Base-by-base conservation (phyloP, 495 filamentous ascomycete genomes). In the Bombardia bombarda region DNA sequence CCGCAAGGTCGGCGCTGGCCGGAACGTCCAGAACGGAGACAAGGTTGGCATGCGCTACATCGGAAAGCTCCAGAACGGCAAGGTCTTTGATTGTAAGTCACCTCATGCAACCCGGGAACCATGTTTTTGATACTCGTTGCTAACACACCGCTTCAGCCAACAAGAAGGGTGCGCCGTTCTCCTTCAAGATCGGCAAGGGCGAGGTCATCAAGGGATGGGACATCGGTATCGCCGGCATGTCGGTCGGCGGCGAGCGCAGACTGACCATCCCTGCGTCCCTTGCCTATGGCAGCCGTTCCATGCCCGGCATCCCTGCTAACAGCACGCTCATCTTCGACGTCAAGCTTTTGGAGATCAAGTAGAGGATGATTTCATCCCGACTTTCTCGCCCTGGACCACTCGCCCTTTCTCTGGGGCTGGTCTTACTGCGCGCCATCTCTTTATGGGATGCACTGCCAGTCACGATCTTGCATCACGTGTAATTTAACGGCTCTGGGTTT, bases 171-270 rank as follows among this genome's bases (percentile, higher is more conserved):
- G 84, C 90, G 68, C 90, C 93, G 16, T 99, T 99, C 70, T 75
- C 72, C 52, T 96, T 97, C 81, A 90, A 87, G 66, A 75, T 95
- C 38, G 92, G 93, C 50, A 78, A 78, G 61, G 89, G 89, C 45
- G 87, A 96, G 58, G 92, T 99, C 51, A 97, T 99, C 71, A 90
- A 94, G 76, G 92, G 92, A 52, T 96, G 90, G 92, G 93, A 99
- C 60, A 79, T 95, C 47, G 92, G 92, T 63, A 68, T 99, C 49
- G 75, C 73, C 44, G 92, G 92, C 60, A 95, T 99, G 89, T 69
- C 83, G 40, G 79, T 86, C 44, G 89, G 92, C 63, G 88, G 87
- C 46, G 93, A 97, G 75, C 87, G 92, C 50, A 79, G 92, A 40
- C 77, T 99, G 57, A 85, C 75, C 39, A 85, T 99, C 56, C 92